These are phyloP conservation scores for Zalaria obscura DNA, from an alignment of 2,329 filamentous ascomycete species.

Conservation along the genomic window DNA sequence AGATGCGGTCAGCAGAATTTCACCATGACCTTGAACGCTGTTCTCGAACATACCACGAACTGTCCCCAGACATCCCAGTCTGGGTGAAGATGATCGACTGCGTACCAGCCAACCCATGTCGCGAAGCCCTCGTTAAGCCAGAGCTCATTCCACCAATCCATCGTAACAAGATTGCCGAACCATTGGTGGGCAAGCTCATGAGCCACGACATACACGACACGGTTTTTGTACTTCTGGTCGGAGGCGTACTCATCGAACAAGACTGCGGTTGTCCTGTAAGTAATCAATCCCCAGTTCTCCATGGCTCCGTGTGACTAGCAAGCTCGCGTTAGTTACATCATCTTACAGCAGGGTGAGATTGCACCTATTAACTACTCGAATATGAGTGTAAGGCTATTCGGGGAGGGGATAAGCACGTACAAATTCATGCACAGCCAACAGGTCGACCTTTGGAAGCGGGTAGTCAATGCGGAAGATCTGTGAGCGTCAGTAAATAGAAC, in stretches of 20 bases:
- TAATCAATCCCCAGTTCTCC: slow-evolving; percentile 96
- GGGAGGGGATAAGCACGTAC: slow-evolving; percentile 32
- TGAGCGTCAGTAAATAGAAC: slow-evolving; percentile 2
- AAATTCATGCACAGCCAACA: slow-evolving; percentile 88
- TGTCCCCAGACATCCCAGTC: slow-evolving; percentile 98
- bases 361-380: too few relatives aligned
- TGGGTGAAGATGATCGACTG: slow-evolving; percentile 79
- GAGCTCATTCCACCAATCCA: slow-evolving; percentile 54
- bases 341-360: not conserved
- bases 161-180: slow-evolving; percentile 91
- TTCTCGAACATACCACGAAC: slow-evolving; percentile 47
- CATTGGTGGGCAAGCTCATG: slow-evolving; percentile 94
- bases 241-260: slow-evolving; percentile 92
- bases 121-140: slow-evolving; percentile 92
- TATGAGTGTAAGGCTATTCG: not conserved
- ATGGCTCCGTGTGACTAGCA: slow-evolving; percentile 57
- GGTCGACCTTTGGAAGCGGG: slow-evolving; percentile 79
- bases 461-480: slow-evolving; percentile 81
- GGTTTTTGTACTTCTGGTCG: slow-evolving; percentile 79
- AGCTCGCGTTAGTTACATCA: slow-evolving; percentile 23
- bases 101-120: slow-evolving; percentile 95
- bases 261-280: slow-evolving; percentile 80
- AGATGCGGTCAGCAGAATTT: not conserved
- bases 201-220: slow-evolving; percentile 93
- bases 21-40: not conserved